Conservation (phyloP, 2,329 filamentous ascomycete species). For the Apiospora hydei region DNA sequence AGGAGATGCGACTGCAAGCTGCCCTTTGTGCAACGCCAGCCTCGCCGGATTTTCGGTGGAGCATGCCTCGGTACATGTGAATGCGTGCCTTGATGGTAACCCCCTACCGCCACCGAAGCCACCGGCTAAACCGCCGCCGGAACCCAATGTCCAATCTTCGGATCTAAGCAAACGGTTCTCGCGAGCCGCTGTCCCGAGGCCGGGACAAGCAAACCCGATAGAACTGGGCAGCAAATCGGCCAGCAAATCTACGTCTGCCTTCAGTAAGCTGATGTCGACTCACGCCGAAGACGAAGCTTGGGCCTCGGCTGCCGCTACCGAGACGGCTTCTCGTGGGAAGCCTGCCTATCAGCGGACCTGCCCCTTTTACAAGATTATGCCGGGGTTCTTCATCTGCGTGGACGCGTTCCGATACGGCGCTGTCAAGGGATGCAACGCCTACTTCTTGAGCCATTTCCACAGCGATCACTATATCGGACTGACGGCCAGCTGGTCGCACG, state of each 20-base stretch:
- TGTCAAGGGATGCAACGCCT: slow-evolving; percentile 89
- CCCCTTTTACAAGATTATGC: slow-evolving; percentile 98
- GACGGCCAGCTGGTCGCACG: slow-evolving; percentile 87
- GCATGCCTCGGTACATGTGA: slow-evolving; percentile 85
- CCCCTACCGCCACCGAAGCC: slow-evolving; percentile 61
- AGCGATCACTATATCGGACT: slow-evolving; percentile 97
- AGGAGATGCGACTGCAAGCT: slow-evolving; percentile 53
- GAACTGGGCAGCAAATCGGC: slow-evolving; percentile 51
- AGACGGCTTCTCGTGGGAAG: slow-evolving; percentile 80
- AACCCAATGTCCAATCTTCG: slow-evolving; percentile 44
- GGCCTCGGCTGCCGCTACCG: slow-evolving; percentile 83
- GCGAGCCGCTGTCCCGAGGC: slow-evolving; percentile 73
- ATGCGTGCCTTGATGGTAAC: slow-evolving; percentile 88
- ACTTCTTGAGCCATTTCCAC: slow-evolving; percentile 97
- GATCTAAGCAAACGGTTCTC: slow-evolving; percentile 66
- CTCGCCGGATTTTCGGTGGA: slow-evolving; percentile 67
- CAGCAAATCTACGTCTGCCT: slow-evolving; percentile 70
- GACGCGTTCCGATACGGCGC: slow-evolving; percentile 96
- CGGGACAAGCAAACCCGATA: slow-evolving; percentile 84
- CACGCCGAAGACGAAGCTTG: slow-evolving; percentile 92
- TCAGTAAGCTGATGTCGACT: slow-evolving; percentile 90
- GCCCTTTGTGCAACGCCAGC: slow-evolving; percentile 78
- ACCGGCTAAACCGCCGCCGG: slow-evolving; percentile 45
- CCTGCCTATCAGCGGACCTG: slow-evolving; percentile 89
- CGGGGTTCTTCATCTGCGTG: slow-evolving; percentile 89